Percentiles rank a stretch among this genome's conserved stretches.
phyloP scores from a whole-genome alignment of 495 filamentous ascomycete genomes.

The Barbatosphaeria neglecta region DNA sequence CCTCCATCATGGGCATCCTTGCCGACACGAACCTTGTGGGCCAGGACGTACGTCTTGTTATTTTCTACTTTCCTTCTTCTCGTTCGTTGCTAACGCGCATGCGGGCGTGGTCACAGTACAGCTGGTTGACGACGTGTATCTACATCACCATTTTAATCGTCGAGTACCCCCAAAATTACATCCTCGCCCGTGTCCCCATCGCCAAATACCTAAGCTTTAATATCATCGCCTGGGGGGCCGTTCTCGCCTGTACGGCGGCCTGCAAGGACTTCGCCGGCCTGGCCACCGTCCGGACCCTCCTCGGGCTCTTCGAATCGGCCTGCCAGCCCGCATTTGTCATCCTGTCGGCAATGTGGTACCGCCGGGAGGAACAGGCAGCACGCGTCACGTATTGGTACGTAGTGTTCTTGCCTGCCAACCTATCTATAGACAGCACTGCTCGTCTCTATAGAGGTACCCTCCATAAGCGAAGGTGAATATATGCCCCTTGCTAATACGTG shows the following conservation, averaged over 20 bases:
- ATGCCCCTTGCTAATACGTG: too few species aligned
- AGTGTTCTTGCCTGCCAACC: not conserved
- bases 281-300: slow-evolving; percentile 44
- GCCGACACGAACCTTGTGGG: slow-evolving; percentile 42
- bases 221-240: slow-evolving; percentile 47
- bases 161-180: slow-evolving; percentile 44
- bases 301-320: slow-evolving; percentile 59
- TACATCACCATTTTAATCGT: slow-evolving; percentile 42
- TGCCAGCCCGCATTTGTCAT: slow-evolving; percentile 51
- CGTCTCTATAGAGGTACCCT: not conserved
- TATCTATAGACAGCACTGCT: not conserved
- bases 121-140: slow-evolving; percentile 42
- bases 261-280: slow-evolving; percentile 46
- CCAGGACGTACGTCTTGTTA: slow-evolving; percentile 24
- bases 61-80: too few species aligned
- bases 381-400: slow-evolving; percentile 51
- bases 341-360: slow-evolving; percentile 64
- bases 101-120: slow-evolving; percentile 18
- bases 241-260: slow-evolving; percentile 46
- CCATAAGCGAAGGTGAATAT: too few species aligned
- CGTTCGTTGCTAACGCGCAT: too few species aligned
- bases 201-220: slow-evolving; percentile 50
- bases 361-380: slow-evolving; percentile 51
- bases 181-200: slow-evolving; percentile 38
- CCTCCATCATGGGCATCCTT: slow-evolving; percentile 57